Conservation (phyloP, 2,329 filamentous ascomycete genomes). For the Orbilia javanica region DNA sequence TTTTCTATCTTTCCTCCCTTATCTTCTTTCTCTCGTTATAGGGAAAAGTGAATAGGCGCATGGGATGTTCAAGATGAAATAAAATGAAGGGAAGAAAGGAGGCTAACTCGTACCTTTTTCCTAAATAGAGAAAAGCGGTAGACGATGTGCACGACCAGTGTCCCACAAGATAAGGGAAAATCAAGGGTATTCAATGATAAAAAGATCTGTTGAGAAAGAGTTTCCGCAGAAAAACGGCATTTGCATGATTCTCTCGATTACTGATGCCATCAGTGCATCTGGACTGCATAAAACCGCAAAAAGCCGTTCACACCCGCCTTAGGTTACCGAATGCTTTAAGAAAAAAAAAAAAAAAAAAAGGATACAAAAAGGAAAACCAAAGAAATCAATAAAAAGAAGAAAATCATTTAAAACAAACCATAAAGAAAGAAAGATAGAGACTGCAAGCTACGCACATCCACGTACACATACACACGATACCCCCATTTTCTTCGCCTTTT, state of each 20-base stretch:
- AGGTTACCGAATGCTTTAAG: not conserved
- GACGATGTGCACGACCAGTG: not conserved
- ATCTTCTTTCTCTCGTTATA: not conserved
- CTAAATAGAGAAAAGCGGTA: slow-evolving; percentile 29
- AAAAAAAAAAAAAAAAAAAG: not conserved
- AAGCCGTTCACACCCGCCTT: slow-evolving; percentile 24
- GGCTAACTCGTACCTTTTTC: not conserved
- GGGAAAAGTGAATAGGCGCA: too few species aligned
- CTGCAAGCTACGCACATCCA: too few species aligned
- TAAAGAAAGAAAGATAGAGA: too few species aligned
- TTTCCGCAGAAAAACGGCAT: slow-evolving; percentile 19
- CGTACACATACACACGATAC: too few species aligned
- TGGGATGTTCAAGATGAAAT: too few species aligned
- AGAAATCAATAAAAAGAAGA: too few species aligned
- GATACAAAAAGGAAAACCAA: too few species aligned
- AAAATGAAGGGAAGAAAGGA: not conserved
- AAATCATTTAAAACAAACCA: too few species aligned
- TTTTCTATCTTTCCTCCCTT: too few species aligned
- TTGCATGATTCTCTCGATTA: slow-evolving; percentile 21
- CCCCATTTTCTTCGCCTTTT: slow-evolving; percentile 26
- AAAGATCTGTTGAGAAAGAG: slow-evolving; percentile 1
- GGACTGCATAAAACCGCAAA: not conserved
- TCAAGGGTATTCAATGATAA: not conserved
- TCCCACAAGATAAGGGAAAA: not conserved
- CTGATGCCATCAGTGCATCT: not conserved